Evolutionary conservation across 2,329 filamentous ascomycete genomes (phyloP), one percentile per base, ranked within the genome.

Genomic region (Cercospora zeina): DNA sequence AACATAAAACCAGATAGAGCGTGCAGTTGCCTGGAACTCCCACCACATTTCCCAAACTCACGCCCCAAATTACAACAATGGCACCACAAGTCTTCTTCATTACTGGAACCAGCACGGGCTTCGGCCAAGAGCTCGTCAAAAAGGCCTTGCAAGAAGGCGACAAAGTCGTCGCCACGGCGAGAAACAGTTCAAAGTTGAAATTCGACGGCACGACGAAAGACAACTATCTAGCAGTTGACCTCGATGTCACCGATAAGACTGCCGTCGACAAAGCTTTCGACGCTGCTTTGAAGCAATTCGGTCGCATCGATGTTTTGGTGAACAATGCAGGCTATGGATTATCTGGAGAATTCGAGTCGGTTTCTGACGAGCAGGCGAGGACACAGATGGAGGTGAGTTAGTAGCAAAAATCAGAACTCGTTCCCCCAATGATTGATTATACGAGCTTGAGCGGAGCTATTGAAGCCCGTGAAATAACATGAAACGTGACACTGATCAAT

Each of bases 281-380:
- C 7, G 71, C 74, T 16, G 78, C 79, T 0, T 58, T 80, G 24
- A 72, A 78, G 2, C 80, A 80, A 53, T 87, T 85, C 68, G 78
- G 80, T 16, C 80, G 82, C 7, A 73, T 88, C 49, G 84, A 87
- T 69, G 80, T 86, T 0, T 81, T 87, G 5, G 21, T 16, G 8
- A 51, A 87, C 74, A 87, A 87, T 54, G 84, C 84, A 3, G 85
- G 84, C 2, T 86, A 85, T 62, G 81, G 82, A n/a, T 73, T 84
- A 1, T 69, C 74, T 5, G 82, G 81, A 11, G 78, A 81, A 1
- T 80, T 86, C 53, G 85, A 87, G 67, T 80, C 81, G 6, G 71
- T 82, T 2, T 74, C 75, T 0, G 77, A 84, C 1, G 69, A 77
- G 1, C 77, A 84, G 31, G 80, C 83, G 45, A 76, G 80, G 1